Evolutionary conservation across 75 land plant genomes (phyloP).

Genomic region (Cupressus sempervirens): DNA sequence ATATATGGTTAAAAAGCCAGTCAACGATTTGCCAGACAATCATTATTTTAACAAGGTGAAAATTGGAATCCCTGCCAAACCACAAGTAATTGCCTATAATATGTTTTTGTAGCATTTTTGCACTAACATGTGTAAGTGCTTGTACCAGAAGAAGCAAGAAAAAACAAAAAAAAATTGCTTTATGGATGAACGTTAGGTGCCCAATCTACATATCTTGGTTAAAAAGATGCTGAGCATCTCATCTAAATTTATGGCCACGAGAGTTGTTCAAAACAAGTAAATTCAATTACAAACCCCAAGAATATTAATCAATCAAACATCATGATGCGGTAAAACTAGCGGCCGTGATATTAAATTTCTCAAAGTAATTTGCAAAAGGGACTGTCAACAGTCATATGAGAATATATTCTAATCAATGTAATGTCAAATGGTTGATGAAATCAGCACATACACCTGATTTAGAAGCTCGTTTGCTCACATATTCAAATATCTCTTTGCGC

Average conservation of each 20-base stretch:
- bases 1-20: no score
- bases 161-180: not conserved
- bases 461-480: constrained; percentile 34
- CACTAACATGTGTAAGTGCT: not conserved
- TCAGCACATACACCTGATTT: constrained; percentile 37
- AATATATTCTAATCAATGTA: not conserved
- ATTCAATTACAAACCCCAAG: not conserved
- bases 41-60: no score
- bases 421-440: not conserved
- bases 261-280: not conserved
- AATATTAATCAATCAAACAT: not conserved
- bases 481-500: constrained; percentile 44
- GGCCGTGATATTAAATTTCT: not conserved
- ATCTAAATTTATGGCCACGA: not conserved
- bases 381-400: not conserved
- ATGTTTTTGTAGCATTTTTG: not conserved
- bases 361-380: not conserved
- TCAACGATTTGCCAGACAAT: no score
- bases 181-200: not conserved
- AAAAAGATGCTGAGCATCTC: not conserved
- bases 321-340: not conserved
- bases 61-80: no score
- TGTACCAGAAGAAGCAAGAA: not conserved
- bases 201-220: not conserved
- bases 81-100: no score